These are phyloP conservation scores for Linaria vulgaris DNA, from an alignment of 257 asterid genomes.

Conservation along the genomic window DNA sequence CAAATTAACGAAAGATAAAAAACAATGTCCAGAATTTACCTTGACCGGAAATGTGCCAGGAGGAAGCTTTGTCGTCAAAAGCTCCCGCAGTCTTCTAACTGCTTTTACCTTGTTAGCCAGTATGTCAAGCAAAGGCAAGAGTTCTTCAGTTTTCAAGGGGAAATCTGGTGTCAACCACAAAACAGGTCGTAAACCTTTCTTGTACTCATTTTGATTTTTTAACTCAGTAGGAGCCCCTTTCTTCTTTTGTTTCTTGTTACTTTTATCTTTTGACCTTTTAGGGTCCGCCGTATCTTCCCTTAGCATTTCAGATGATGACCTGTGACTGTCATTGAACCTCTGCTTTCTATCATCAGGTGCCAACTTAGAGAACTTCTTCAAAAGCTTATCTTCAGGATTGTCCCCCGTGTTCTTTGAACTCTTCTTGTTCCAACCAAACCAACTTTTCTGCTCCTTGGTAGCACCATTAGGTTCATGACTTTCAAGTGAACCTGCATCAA, in stretches of 20 bases:
- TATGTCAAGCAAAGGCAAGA: slow-evolving; percentile 94
- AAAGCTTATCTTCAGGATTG: slow-evolving; percentile 69
- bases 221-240: slow-evolving; percentile 48
- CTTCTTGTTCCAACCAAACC: slow-evolving; percentile 94
- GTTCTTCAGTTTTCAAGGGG: slow-evolving; percentile 90
- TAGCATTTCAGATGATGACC: slow-evolving; percentile 64
- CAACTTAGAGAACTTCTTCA: slow-evolving; percentile 74
- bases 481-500: slow-evolving; percentile 63
- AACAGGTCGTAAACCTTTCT: slow-evolving; percentile 94
- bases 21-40: slow-evolving; percentile 48
- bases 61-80: slow-evolving; percentile 93
- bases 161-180: slow-evolving; percentile 98
- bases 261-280: slow-evolving; percentile 79
- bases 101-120: slow-evolving; percentile 98
- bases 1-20: neutral
- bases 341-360: slow-evolving; percentile 72
- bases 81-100: slow-evolving; percentile 91
- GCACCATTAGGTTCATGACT: slow-evolving; percentile 74
- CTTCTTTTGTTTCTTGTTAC: slow-evolving; percentile 91
- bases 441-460: slow-evolving; percentile 80
- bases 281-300: slow-evolving; percentile 66
- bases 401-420: slow-evolving; percentile 70
- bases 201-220: slow-evolving; percentile 69
- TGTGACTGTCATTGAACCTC: slow-evolving; percentile 54
- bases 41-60: slow-evolving; percentile 93